Conservation (phyloP, 441 rosid species). For the Corymbia citriodora region DNA sequence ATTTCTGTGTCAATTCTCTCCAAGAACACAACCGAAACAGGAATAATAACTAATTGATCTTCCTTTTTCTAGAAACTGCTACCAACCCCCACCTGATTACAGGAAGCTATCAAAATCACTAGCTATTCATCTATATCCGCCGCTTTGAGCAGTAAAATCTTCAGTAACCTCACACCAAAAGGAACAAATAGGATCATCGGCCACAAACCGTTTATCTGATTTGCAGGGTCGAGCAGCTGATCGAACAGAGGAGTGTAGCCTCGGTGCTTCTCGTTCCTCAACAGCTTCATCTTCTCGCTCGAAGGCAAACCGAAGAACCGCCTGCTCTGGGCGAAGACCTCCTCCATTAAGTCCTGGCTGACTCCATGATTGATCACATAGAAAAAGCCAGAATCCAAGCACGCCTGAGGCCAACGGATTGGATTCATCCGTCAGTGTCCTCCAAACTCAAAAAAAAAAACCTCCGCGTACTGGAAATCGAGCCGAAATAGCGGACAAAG, state of each 20-base stretch:
- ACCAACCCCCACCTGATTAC: neutral
- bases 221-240: slow-evolving; percentile 57
- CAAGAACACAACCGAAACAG: neutral
- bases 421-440: neutral
- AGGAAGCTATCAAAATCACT: neutral
- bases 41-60: neutral
- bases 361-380: slow-evolving; percentile 83
- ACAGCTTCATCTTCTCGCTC: slow-evolving; percentile 61
- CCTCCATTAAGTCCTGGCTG: slow-evolving; percentile 54
- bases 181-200: neutral
- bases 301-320: slow-evolving; percentile 54
- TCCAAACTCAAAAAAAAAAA: neutral
- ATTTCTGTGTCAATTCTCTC: neutral
- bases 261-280: slow-evolving; percentile 65
- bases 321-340: slow-evolving; percentile 66
- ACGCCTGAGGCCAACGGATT: neutral
- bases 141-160: neutral
- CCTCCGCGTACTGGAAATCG: rapidly evolving
- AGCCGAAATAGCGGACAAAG: neutral
- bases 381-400: slow-evolving; percentile 53
- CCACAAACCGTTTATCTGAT: slow-evolving; percentile 54
- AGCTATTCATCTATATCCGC: neutral
- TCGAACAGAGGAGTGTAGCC: slow-evolving; percentile 79
- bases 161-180: neutral
- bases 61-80: neutral